These are phyloP conservation scores for Talaromyces pinophilus DNA, from an alignment of 2,329 filamentous ascomycete genomes.

Conservation along the genomic window DNA sequence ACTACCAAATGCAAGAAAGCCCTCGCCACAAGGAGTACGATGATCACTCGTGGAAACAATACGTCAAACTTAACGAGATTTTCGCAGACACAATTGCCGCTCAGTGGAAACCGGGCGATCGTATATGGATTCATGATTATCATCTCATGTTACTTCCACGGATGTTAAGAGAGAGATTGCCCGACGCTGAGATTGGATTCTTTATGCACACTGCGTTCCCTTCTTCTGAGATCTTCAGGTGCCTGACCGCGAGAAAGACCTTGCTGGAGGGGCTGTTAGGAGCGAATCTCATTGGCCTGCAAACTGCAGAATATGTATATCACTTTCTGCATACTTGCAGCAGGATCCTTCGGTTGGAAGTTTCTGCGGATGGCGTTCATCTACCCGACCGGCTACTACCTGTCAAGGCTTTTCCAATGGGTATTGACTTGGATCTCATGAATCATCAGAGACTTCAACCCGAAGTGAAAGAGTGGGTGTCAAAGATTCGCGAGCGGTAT, in stretches of 20 bases:
- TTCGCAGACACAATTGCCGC: constrained; percentile 86
- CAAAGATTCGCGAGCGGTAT: constrained; percentile 76
- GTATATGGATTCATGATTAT: constrained; percentile 94
- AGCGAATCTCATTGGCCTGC: constrained; percentile 86
- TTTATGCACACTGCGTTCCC: constrained; percentile 94
- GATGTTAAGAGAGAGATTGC: constrained; percentile 78
- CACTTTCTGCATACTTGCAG: constrained; percentile 96
- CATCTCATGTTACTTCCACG: constrained; percentile 82
- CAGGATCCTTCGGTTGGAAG: constrained; percentile 79
- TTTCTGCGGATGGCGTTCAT: constrained; percentile 79
- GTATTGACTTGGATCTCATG: constrained; percentile 77
- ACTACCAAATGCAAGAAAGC: constrained; percentile 95
- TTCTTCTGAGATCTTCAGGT: constrained; percentile 92
- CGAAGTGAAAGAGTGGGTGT: constrained; percentile 75
- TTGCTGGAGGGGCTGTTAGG: constrained; percentile 89
- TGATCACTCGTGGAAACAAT: constrained; percentile 94
- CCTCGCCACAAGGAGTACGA: constrained; percentile 97
- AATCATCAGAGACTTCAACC: constrained; percentile 66
- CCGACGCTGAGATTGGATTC: constrained; percentile 91
- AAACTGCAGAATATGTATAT: constrained; percentile 86
- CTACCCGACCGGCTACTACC: constrained; percentile 87
- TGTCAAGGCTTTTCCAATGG: constrained; percentile 77
- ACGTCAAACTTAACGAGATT: constrained; percentile 84
- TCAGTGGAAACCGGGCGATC: constrained; percentile 88
- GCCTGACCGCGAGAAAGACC: constrained; percentile 77